Evolutionary conservation across 2,329 filamentous ascomycete species (phyloP).

Genomic region (Leptographium procerum): DNA sequence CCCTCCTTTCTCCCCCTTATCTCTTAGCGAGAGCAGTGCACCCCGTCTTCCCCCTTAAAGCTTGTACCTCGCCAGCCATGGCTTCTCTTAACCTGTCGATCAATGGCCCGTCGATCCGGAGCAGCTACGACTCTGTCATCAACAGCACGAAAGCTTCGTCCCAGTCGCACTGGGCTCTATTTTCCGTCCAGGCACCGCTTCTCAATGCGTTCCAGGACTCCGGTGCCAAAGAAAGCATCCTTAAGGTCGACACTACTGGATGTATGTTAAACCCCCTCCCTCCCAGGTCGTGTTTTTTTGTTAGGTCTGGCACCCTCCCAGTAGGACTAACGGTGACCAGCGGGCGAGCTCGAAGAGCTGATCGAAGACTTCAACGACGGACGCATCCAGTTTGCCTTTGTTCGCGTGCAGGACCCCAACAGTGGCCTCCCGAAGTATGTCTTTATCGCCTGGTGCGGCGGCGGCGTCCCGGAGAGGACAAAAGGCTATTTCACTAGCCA

Average conservation of each 20-base stretch:
- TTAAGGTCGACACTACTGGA: constrained; percentile 89
- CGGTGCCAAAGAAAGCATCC: constrained; percentile 77
- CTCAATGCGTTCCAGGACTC: constrained; percentile 86
- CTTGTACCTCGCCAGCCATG: constrained; percentile 36
- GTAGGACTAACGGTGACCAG: constrained; percentile 28
- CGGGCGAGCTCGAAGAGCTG: constrained; percentile 81
- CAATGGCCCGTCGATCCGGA: constrained; percentile 75
- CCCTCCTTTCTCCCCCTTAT: constrained; percentile 2
- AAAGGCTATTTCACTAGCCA: constrained; percentile 99
- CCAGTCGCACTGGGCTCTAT: constrained; percentile 86
- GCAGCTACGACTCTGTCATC: constrained; percentile 55
- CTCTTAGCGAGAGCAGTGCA: background rate
- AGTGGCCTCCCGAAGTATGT: constrained; percentile 80
- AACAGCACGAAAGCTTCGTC: constrained; percentile 43
- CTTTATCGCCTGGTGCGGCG: constrained; percentile 92
- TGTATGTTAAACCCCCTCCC: too few relatives aligned
- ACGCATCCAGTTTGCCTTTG: constrained; percentile 90
- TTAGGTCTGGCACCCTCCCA: background rate
- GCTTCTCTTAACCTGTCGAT: constrained; percentile 69
- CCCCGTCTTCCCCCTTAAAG: background rate
- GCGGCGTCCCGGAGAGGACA: constrained; percentile 93
- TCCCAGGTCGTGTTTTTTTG: too few relatives aligned
- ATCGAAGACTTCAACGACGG: constrained; percentile 96
- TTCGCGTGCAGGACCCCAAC: constrained; percentile 94
- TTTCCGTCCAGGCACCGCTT: constrained; percentile 84